Percentiles rank a stretch among this genome's conserved stretches.
Conservation (phyloP, 2,329 filamentous ascomycete species). For the Drechmeria coniospora region DNA sequence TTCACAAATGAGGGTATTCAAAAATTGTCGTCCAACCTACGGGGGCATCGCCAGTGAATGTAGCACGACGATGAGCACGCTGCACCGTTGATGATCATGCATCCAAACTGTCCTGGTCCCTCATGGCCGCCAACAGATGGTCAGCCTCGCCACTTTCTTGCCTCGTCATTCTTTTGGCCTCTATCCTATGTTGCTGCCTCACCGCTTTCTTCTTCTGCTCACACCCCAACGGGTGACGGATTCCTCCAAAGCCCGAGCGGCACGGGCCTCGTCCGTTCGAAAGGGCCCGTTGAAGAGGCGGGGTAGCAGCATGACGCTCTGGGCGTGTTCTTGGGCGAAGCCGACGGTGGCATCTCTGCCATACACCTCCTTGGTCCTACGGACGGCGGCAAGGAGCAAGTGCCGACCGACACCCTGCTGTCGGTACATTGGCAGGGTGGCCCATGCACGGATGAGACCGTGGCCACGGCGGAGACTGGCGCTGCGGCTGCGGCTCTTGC, state of each 20-base stretch:
- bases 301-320: slow-evolving; percentile 49
- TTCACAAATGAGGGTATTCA: background rate
- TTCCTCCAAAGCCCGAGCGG: slow-evolving; percentile 34
- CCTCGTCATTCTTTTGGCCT: too few relatives aligned
- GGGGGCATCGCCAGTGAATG: slow-evolving; percentile 14
- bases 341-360: slow-evolving; percentile 52
- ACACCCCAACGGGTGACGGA: slow-evolving; percentile 34
- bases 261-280: slow-evolving; percentile 40
- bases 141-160: too few relatives aligned
- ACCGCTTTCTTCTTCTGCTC: slow-evolving; percentile 31
- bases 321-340: slow-evolving; percentile 66
- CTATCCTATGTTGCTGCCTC: too few relatives aligned
- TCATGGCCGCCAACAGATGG: too few relatives aligned
- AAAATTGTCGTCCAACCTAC: background rate
- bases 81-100: too few relatives aligned
- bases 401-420: slow-evolving; percentile 56
- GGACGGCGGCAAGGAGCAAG: slow-evolving; percentile 58
- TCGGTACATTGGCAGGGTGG: slow-evolving; percentile 54
- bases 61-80: too few relatives aligned
- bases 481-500: slow-evolving; percentile 22
- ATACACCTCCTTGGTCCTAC: slow-evolving; percentile 49
- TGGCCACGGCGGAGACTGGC: slow-evolving; percentile 38
- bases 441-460: slow-evolving; percentile 70
- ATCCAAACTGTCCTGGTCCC: too few relatives aligned
- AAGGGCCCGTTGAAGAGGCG: slow-evolving; percentile 46